Conservation (phyloP, 768 basidiomycete species). For the Rhodotorula taiwanensis region DNA sequence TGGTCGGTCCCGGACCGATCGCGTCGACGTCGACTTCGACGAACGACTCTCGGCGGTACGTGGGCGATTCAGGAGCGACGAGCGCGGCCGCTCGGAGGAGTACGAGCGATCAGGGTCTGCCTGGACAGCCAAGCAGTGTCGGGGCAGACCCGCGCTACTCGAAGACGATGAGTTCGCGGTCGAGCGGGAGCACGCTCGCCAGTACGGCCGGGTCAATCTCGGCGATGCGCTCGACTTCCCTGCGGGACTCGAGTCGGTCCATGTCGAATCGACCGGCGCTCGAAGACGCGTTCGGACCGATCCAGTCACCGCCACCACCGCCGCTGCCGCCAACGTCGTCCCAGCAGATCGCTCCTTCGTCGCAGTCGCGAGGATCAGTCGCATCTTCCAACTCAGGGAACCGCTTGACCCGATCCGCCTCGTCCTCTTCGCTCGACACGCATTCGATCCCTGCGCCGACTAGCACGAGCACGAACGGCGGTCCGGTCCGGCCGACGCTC, state of each 20-base stretch:
- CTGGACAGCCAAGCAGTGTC: no score
- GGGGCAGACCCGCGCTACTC: neutral
- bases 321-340: neutral
- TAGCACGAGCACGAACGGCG: neutral
- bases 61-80: slow-evolving; percentile 1
- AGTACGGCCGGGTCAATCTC: neutral
- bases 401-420: slow-evolving; percentile 5
- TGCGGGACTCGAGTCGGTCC: slow-evolving; percentile 12
- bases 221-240: no score
- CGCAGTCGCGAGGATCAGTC: no score
- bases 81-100: neutral
- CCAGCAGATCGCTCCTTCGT: no score
- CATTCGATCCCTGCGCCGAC: neutral
- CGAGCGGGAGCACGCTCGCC: neutral
- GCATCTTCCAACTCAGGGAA: no score
- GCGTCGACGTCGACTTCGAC: neutral
- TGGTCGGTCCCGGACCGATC: no score
- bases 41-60: no score
- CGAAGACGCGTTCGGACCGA: neutral
- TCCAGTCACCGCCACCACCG: neutral
- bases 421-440: slow-evolving; percentile 13
- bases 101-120: neutral
- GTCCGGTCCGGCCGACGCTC: neutral
- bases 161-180: slow-evolving; percentile 3
- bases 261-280: neutral